Base-by-base conservation (phyloP, 2,329 filamentous ascomycete genomes). In the Cercospora nicotianae region DNA sequence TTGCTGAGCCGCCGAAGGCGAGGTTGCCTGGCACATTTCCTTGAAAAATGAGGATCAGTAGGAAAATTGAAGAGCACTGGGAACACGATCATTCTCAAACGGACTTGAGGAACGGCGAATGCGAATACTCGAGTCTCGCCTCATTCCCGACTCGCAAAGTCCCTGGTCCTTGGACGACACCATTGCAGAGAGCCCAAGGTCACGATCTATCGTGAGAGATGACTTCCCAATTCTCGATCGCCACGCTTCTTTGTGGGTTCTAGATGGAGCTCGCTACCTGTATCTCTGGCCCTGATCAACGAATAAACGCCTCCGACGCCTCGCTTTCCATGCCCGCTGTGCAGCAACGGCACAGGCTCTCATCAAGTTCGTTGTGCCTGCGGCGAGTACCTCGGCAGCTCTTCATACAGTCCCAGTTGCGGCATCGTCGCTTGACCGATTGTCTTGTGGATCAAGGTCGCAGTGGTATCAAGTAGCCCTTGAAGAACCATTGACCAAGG, bases 1-100 rank as follows among this genome's bases (percentile, higher is more conserved):
- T 84, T 70, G 74, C 77, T 60, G 79, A 77, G 72, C 82, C 81
- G 8, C 74, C 75, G 12, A 79, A 75, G 65, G 82, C 78, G 33
- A 73, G 79, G 63, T 68, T 83, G 64, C 75, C 80, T 45, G 76
- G 75, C 51, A 23, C 63, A 20, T 23, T 48, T 55, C 70, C 72
- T 26, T 26, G 23, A 26, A 26, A 26, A 4, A 26, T 26, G 23
- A 26, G 2, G 23, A 26, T 26, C 23, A 26, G 23, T 26, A 26
- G 23, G 23, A 26, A 26, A 26, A 26, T 26, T 26, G 23, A 4
- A 26, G 23, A 26, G 23, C 23, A 4, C 23, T 26, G 23, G 4
- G 23, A 26, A 26, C 23, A 26, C 23, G 23, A 26, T 26, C 23
- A 4, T 2, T 26, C 4, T 26, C 23, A 26, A 26, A 26, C 23